phyloP scores from a whole-genome alignment of 2,329 filamentous ascomycete species.

The Myriosclerotinia duriaeana region DNA sequence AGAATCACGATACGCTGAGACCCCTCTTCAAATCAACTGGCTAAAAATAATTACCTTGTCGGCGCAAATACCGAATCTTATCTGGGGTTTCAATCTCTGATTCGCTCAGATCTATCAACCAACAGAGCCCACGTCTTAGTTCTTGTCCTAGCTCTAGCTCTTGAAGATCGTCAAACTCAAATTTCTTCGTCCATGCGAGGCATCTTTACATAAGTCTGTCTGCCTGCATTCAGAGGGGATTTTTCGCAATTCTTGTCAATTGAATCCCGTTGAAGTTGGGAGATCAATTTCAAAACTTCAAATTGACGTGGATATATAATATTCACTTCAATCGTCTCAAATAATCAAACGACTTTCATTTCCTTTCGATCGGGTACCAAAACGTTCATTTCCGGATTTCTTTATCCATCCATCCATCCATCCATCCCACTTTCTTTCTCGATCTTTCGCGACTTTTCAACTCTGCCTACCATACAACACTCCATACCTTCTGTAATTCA shows the following conservation, averaged over 20 bases:
- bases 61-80: slow-evolving; percentile 1
- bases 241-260: slow-evolving; percentile 1
- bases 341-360: background rate
- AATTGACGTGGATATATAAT: background rate
- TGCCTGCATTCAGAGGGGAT: slow-evolving; percentile 9
- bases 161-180: slow-evolving; percentile 5
- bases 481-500: slow-evolving; percentile 27
- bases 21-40: slow-evolving; percentile 8
- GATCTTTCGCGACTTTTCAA: background rate
- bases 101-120: background rate
- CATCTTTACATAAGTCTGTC: slow-evolving; percentile 6
- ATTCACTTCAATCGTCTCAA: slow-evolving; percentile 2
- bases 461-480: background rate
- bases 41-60: background rate
- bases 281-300: background rate
- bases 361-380: background rate
- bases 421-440: background rate
- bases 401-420: background rate
- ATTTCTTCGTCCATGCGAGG: slow-evolving; percentile 14
- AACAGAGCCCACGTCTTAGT: too few relatives aligned
- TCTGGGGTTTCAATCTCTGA: slow-evolving; percentile 1
- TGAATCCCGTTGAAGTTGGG: background rate
- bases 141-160: too few relatives aligned
- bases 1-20: slow-evolving; percentile 16
- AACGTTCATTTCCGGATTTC: slow-evolving; percentile 9